Percentiles rank a stretch among this genome's conserved stretches.
phyloP scores from a whole-genome alignment of 345 rosid genomes.

The Eucalyptus cloeziana region DNA sequence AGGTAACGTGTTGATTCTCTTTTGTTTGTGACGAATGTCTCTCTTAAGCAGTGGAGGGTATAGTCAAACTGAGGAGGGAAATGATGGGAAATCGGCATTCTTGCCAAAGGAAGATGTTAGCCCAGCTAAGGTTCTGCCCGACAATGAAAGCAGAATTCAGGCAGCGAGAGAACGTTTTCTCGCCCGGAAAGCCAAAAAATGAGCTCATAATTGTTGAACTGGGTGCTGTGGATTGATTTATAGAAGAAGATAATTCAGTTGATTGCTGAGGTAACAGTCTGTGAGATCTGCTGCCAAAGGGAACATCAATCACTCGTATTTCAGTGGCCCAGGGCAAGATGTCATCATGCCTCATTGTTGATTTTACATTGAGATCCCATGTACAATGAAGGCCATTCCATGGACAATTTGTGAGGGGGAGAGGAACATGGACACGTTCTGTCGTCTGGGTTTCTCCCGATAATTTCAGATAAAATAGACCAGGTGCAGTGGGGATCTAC shows the following conservation, averaged over 20 bases:
- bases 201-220: neutral
- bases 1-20: neutral
- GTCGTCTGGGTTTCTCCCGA: neutral
- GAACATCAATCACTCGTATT: neutral
- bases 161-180: constrained; percentile 92
- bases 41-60: constrained; percentile 49
- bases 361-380: neutral
- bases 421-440: neutral
- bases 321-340: neutral
- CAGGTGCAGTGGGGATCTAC: neutral
- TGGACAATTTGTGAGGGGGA: neutral
- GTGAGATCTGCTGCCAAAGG: neutral
- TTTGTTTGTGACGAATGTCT: neutral
- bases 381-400: neutral
- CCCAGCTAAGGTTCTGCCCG: constrained; percentile 8
- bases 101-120: constrained; percentile 3
- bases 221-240: neutral
- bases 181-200: constrained; percentile 67
- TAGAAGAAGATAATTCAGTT: neutral
- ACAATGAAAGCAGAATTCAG: constrained; percentile 42
- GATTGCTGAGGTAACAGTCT: neutral
- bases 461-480: neutral
- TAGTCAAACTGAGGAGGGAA: constrained; percentile 7
- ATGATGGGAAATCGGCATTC: constrained; percentile 17
- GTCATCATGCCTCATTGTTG: neutral